A percentile compares a stretch with the other conserved stretches of the same genome.
Conservation (phyloP, 116 monocot genomes). For the Zostera marina region DNA sequence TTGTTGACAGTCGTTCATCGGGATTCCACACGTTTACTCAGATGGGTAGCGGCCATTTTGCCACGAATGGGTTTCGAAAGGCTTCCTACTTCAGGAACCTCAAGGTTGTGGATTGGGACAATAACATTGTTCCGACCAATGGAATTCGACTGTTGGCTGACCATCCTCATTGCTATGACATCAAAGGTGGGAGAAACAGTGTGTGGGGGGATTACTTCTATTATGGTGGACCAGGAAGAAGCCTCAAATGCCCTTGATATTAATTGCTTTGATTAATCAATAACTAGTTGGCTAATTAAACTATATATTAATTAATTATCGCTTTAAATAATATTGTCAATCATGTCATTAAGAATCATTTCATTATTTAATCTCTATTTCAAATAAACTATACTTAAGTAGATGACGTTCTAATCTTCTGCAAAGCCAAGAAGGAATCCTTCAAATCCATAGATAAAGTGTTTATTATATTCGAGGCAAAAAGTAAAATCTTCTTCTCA, state of each 20-base stretch:
- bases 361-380: too few relatives aligned
- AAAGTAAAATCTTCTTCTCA: too few relatives aligned
- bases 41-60: slow-evolving; percentile 63
- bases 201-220: slow-evolving; percentile 64
- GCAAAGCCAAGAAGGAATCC: too few relatives aligned
- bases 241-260: slow-evolving; percentile 30
- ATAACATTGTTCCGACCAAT: slow-evolving; percentile 20
- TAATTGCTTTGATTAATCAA: too few relatives aligned
- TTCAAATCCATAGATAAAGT: too few relatives aligned
- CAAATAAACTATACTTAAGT: too few relatives aligned
- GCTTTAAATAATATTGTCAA: too few relatives aligned
- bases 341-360: too few relatives aligned
- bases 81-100: slow-evolving; percentile 62
- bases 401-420: too few relatives aligned
- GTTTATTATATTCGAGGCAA: too few relatives aligned
- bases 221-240: slow-evolving; percentile 57
- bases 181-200: slow-evolving; percentile 14
- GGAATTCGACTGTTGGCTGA: background rate
- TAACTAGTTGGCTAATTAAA: too few relatives aligned
- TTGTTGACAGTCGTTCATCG: slow-evolving; percentile 40
- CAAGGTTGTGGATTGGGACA: slow-evolving; percentile 57
- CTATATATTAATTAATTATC: too few relatives aligned
- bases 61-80: slow-evolving; percentile 27
- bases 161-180: background rate
- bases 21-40: slow-evolving; percentile 37